Conservation (phyloP, 768 basidiomycete genomes). For the Tephrocybe sp. region DNA sequence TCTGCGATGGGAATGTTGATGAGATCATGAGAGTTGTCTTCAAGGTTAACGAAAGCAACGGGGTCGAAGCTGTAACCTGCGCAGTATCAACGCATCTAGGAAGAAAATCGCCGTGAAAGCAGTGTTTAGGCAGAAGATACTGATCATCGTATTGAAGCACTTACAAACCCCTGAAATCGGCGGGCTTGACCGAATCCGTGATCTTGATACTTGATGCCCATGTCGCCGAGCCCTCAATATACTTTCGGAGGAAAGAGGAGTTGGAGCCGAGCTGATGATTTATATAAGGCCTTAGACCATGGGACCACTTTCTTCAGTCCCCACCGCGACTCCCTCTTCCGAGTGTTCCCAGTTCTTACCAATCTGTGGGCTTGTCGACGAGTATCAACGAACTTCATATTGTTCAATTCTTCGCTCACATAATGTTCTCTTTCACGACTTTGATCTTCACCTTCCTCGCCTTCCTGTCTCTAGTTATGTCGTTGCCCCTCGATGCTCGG, state of each 20-base stretch:
- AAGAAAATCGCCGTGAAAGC: conserved; percentile 1
- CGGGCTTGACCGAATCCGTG: conserved; percentile 1
- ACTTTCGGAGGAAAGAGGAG: neutral
- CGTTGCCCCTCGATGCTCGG: conserved; percentile 32
- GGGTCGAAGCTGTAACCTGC: conserved; percentile 8
- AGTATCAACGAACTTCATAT: neutral
- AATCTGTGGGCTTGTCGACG: no score
- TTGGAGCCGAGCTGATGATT: conserved; percentile 9
- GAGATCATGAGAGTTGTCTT: neutral
- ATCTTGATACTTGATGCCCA: no score
- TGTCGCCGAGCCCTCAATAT: no score
- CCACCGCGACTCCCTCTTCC: neutral
- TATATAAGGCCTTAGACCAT: conserved; percentile 15
- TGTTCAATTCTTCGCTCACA: conserved; percentile 1
- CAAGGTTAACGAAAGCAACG: conserved; percentile 17
- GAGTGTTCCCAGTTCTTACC: neutral
- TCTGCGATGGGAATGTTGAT: no score
- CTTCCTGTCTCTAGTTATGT: conserved; percentile 23
- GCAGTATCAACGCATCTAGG: conserved; percentile 4
- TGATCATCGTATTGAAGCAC: conserved; percentile 8
- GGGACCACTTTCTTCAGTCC: conserved; percentile 7
- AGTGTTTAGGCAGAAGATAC: conserved; percentile 4
- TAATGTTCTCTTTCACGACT: conserved; percentile 14
- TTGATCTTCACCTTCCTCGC: conserved; percentile 18
- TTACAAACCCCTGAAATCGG: neutral